These are phyloP conservation scores for Candida vartiovaarae DNA, from an alignment of 805 yeast genomes.

Conservation along the genomic window DNA sequence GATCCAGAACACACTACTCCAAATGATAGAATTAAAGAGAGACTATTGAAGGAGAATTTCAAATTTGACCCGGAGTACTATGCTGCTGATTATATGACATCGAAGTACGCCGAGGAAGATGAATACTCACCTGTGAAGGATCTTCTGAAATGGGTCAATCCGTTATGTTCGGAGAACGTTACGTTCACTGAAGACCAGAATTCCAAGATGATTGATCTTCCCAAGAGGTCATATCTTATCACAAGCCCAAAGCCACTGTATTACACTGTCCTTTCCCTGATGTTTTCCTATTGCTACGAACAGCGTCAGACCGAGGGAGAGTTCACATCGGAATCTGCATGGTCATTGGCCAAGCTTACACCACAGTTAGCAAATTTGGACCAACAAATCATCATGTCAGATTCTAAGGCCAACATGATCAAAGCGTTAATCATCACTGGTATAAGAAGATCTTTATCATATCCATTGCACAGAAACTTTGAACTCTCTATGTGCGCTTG, in stretches of 20 bases:
- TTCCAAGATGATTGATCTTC: slow-evolving; percentile 61
- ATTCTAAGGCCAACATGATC: slow-evolving; percentile 28
- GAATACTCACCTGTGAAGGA: slow-evolving; percentile 37
- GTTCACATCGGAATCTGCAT: slow-evolving; percentile 78
- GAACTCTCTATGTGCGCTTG: slow-evolving; percentile 54
- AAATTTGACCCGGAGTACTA: slow-evolving; percentile 88
- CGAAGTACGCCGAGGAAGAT: slow-evolving; percentile 49
- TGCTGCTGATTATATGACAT: slow-evolving; percentile 67
- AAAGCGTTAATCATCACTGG: slow-evolving; percentile 52
- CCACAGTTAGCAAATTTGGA: slow-evolving; percentile 79
- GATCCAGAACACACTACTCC: slow-evolving; percentile 67
- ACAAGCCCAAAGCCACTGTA: slow-evolving; percentile 51
- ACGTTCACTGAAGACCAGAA: slow-evolving; percentile 56
- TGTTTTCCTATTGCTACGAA: slow-evolving; percentile 75
- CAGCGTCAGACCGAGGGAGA: slow-evolving; percentile 64
- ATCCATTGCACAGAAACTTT: slow-evolving; percentile 74
- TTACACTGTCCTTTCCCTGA: slow-evolving; percentile 52
- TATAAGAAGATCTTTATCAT: slow-evolving; percentile 66
- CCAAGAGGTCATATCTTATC: slow-evolving; percentile 52
- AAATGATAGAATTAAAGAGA: slow-evolving; percentile 55
- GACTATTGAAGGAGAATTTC: slow-evolving; percentile 58
- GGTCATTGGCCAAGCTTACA: slow-evolving; percentile 84
- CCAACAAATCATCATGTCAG: slow-evolving; percentile 37
- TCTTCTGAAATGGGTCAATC: slow-evolving; percentile 47
- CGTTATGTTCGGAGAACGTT: slow-evolving; percentile 27